These are phyloP conservation scores for Capronia americana DNA, from an alignment of 2,329 filamentous ascomycete species.

Conservation along the genomic window DNA sequence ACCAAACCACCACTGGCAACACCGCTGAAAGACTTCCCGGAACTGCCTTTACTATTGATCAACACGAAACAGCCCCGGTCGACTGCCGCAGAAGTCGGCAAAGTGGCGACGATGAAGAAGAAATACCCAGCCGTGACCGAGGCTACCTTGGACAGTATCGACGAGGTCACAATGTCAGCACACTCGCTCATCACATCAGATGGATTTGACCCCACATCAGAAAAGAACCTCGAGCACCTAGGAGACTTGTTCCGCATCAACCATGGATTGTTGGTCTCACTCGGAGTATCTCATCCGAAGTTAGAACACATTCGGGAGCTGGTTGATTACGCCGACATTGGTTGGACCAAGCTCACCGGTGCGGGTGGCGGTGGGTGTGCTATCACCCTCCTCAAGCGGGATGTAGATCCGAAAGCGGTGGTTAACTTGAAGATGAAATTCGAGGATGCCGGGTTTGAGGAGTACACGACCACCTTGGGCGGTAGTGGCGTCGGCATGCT, in stretches of 20 bases:
- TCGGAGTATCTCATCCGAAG: slow-evolving; percentile 93
- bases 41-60: slow-evolving; percentile 86
- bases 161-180: slow-evolving; percentile 65
- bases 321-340: slow-evolving; percentile 84
- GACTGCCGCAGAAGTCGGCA: slow-evolving; percentile 82
- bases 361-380: slow-evolving; percentile 95
- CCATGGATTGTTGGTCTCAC: slow-evolving; percentile 85
- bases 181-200: slow-evolving; percentile 63
- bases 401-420: slow-evolving; percentile 63
- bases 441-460: slow-evolving; percentile 74
- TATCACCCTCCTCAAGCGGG: slow-evolving; percentile 83
- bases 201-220: slow-evolving; percentile 70
- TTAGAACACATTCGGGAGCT: slow-evolving; percentile 90
- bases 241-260: slow-evolving; percentile 93
- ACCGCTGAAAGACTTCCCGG: slow-evolving; percentile 84
- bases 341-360: slow-evolving; percentile 97
- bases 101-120: slow-evolving; percentile 76
- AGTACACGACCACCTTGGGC: slow-evolving; percentile 87
- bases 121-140: slow-evolving; percentile 78
- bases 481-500: slow-evolving; percentile 93
- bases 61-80: slow-evolving; percentile 89
- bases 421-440: slow-evolving; percentile 69
- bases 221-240: slow-evolving; percentile 71
- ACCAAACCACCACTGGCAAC: slow-evolving; percentile 76
- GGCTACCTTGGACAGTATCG: slow-evolving; percentile 83